Conservation (phyloP, 2,329 filamentous ascomycete species). For the Calycina marina region DNA sequence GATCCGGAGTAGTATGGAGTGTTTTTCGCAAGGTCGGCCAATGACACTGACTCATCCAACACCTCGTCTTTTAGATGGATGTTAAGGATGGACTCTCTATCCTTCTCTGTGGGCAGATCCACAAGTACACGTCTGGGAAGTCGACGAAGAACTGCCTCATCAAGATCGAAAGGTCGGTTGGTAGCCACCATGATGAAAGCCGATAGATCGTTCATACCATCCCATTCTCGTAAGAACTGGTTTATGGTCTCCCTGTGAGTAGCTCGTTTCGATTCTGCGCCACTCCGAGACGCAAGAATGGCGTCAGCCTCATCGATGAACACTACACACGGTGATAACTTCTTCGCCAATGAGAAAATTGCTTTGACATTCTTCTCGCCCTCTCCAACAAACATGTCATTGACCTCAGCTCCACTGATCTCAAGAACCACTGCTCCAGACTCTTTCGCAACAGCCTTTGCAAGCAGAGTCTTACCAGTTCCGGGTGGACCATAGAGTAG, state of each 20-base stretch:
- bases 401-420: slow-evolving; percentile 78
- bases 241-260: slow-evolving; percentile 79
- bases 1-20: slow-evolving; percentile 72
- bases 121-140: slow-evolving; percentile 59
- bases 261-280: slow-evolving; percentile 16
- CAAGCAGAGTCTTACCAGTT: slow-evolving; percentile 57
- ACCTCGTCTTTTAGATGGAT: slow-evolving; percentile 58
- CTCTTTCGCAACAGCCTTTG: slow-evolving; percentile 55
- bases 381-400: slow-evolving; percentile 93
- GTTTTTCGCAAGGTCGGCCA: slow-evolving; percentile 46
- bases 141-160: slow-evolving; percentile 71
- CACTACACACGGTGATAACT: slow-evolving; percentile 80
- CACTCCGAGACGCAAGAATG: slow-evolving; percentile 69
- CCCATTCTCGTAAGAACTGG: slow-evolving; percentile 94
- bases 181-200: slow-evolving; percentile 98
- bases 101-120: slow-evolving; percentile 52
- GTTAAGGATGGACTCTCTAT: slow-evolving; percentile 52
- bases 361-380: slow-evolving; percentile 92
- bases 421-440: slow-evolving; percentile 65
- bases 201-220: slow-evolving; percentile 67
- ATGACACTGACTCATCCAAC: slow-evolving; percentile 43
- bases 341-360: slow-evolving; percentile 81
- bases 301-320: slow-evolving; percentile 97
- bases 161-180: slow-evolving; percentile 87
- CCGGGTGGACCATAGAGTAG: slow-evolving; percentile 81